Evolutionary conservation across 768 basidiomycete genomes (phyloP).

Genomic region (Naganishia friedmannii): DNA sequence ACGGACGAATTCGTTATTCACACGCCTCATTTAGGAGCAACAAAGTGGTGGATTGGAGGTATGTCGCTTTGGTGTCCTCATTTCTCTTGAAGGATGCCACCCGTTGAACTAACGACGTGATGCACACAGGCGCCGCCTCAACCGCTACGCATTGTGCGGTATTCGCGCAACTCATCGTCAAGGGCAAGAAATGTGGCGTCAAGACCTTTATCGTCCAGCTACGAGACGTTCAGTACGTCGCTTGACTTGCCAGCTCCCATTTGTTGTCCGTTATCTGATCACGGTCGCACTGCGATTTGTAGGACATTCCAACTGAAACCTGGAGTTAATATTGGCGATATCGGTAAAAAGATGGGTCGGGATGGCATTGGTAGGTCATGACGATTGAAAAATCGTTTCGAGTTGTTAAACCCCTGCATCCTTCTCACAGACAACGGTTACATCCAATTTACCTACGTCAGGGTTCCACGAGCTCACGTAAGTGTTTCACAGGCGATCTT

Average conservation of each 20-base stretch:
- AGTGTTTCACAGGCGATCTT: not conserved
- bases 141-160: constrained; percentile 55
- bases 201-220: constrained; percentile 56
- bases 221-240: constrained; percentile 46
- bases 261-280: not conserved
- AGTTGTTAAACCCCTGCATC: not conserved
- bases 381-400: not conserved
- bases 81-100: too few relatives aligned
- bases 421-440: constrained; percentile 46
- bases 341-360: constrained; percentile 56
- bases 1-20: constrained; percentile 56
- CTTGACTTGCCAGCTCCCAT: not conserved
- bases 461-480: constrained; percentile 52
- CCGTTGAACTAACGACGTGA: too few relatives aligned
- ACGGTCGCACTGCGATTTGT: not conserved
- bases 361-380: constrained; percentile 50
- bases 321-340: constrained; percentile 55
- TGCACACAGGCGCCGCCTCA: constrained; percentile 46
- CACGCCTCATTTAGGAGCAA: constrained; percentile 54
- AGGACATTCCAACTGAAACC: constrained; percentile 52
- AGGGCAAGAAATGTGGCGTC: constrained; percentile 54
- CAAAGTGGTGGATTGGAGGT: constrained; percentile 58
- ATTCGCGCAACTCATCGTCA: constrained; percentile 54
- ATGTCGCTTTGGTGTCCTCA: not conserved
- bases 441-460: constrained; percentile 54